Conservation (phyloP, 495 filamentous ascomycete species). For the Talaromyces nanjingensis region DNA sequence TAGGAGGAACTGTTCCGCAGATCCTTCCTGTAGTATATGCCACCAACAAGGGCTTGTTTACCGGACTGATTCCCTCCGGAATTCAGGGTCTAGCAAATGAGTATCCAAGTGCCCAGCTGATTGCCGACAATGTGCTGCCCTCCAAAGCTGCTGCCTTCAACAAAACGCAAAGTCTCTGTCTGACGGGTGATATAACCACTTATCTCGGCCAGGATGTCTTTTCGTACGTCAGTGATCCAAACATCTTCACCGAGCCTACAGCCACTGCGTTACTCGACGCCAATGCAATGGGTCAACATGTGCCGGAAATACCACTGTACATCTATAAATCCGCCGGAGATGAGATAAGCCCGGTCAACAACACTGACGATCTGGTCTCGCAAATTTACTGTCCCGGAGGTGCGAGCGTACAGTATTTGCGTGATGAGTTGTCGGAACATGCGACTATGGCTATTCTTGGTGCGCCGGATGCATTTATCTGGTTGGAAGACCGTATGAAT, state of each 20-base stretch:
- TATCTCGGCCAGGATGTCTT: conserved; percentile 18
- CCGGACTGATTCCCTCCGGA: conserved; percentile 14
- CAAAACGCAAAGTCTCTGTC: conserved; percentile 14
- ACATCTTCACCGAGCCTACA: conserved; percentile 11
- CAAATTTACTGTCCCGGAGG: conserved; percentile 25
- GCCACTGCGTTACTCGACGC: conserved; percentile 10
- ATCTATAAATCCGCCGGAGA: conserved; percentile 44
- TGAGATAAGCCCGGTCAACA: conserved; percentile 29
- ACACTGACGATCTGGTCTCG: conserved; percentile 36
- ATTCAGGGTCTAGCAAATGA: conserved; percentile 19
- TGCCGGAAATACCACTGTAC: conserved; percentile 37
- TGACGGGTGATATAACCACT: conserved; percentile 12
- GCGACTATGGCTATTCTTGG: conserved; percentile 12
- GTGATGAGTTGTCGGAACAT: conserved; percentile 16
- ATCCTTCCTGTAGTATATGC: conserved; percentile 18
- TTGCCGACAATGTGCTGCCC: conserved; percentile 11
- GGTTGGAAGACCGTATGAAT: conserved; percentile 19
- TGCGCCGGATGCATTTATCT: conserved; percentile 17
- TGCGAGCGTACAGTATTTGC: conserved; percentile 14
- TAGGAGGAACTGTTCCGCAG: conserved; percentile 34
- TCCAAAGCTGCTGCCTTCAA: conserved; percentile 12
- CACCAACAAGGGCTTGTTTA: conserved; percentile 16
- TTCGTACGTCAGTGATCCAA: conserved; percentile 8
- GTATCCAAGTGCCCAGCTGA: conserved; percentile 13
- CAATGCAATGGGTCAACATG: conserved; percentile 18